Evolutionary conservation across 345 rosid species (phyloP), one percentile per base, ranked within the genome.

Genomic region (Cochlearia excelsa): DNA sequence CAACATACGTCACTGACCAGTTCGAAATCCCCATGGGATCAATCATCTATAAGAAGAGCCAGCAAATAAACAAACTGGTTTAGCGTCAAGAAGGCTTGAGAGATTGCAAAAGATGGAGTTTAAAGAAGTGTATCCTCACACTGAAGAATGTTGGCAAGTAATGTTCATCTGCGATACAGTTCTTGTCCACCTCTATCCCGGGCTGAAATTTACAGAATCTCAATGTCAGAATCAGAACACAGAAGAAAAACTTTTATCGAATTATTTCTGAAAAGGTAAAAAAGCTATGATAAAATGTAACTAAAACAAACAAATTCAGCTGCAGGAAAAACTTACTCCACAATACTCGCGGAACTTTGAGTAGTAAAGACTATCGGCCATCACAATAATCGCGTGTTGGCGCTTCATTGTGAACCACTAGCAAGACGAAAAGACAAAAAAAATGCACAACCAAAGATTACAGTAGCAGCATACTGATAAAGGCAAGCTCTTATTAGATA

Each of bases 401-500:
- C 99, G 82, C 81, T 81, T 89, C 97, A 93, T 72, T 43, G 97
- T 83, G 74, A 93, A 93, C 99, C 99, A 93, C 97, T 89, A 73
- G 79, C 11, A 59, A 70, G 67, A 57, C 35, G n/a, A 43, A 29
- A 10, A 51, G 23, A 16, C 23, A 16, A 34, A 47, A 7, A 27
- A 46, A 7, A 46, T 23, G 62, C 54, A 55, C n/a, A 28, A 34
- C 23, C 7, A 30, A 30, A 29, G 26, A 26, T 59, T 7, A 16
- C 30, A 40, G 10, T 11, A 46, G 52, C 57, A 54, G 6, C 51
- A 48, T 54, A 46, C 29, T 55, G 23, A 61, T 9, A 7, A 41
- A 52, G 41, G 48, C n/a, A 34, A 11, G 37, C 61, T 68, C 37
- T 33, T 2, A 5, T 31, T 45, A 27, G 28, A 47, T 45, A 61